Conservation (phyloP, 208 protist species). For the Wallacemonas rigidus region DNA sequence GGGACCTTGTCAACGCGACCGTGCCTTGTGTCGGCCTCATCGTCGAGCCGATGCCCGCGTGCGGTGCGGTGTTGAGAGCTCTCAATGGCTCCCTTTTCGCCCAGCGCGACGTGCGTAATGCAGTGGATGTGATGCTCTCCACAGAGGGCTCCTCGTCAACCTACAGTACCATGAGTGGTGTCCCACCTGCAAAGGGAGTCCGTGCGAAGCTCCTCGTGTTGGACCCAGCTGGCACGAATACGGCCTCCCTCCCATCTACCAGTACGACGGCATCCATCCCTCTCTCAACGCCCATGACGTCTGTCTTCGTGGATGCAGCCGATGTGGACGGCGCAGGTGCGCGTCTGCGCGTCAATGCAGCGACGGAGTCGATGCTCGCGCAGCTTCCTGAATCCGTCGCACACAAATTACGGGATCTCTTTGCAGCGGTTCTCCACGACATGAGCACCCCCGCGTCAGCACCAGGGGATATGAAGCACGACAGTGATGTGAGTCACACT, state of each 20-base stretch:
- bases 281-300: not conserved
- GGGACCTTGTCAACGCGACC: constrained; percentile 28
- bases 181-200: not conserved
- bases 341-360: not conserved
- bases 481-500: not conserved
- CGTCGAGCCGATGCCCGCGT: constrained; percentile 35
- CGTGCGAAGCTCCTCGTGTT: constrained; percentile 8
- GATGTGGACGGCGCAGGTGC: too few species aligned
- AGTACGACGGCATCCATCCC: not conserved
- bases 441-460: too few species aligned
- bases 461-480: too few species aligned
- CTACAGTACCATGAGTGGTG: not conserved
- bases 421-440: not conserved
- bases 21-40: constrained; percentile 41
- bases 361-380: not conserved
- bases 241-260: not conserved
- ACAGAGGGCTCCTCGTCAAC: constrained; percentile 3
- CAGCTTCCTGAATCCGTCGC: not conserved
- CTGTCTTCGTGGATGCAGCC: not conserved
- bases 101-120: constrained; percentile 66
- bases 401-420: not conserved
- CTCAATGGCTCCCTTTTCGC: constrained; percentile 57
- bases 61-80: constrained; percentile 47
- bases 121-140: constrained; percentile 27
- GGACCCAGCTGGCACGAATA: not conserved